Conservation (phyloP, 176 grass and related monocot genomes). For the Eremochloa ophiuroides region DNA sequence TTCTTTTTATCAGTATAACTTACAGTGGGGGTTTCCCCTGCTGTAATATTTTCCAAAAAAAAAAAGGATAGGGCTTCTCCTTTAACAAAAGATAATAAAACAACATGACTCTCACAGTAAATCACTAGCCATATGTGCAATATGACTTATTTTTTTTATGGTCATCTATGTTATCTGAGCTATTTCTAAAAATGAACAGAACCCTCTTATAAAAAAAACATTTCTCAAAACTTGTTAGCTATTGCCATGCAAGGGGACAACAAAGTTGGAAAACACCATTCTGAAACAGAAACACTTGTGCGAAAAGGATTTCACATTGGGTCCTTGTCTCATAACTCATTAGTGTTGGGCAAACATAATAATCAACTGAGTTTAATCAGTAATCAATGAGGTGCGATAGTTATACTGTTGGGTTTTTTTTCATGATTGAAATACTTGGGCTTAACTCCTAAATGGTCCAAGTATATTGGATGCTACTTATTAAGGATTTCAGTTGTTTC, state of each 20-base stretch:
- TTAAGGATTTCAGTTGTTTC: slow-evolving; percentile 1
- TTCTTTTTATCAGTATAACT: neutral
- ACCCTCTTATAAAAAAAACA: neutral
- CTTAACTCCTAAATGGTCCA: neutral
- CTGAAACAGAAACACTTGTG: neutral
- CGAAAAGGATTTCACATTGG: neutral
- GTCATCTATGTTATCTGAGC: neutral
- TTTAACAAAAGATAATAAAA: neutral
- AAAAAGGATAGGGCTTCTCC: neutral
- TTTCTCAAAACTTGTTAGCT: neutral
- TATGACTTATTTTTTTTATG: neutral
- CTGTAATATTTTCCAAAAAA: neutral
- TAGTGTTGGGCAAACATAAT: slow-evolving; percentile 1
- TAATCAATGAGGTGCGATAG: neutral
- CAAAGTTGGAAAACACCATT: neutral
- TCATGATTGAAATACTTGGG: neutral
- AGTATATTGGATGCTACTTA: neutral
- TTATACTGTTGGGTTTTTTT: neutral
- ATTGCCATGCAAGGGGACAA: neutral
- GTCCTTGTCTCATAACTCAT: neutral
- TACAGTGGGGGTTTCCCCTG: neutral
- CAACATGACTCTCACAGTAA: neutral
- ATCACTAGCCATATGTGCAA: neutral
- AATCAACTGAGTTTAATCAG: neutral
- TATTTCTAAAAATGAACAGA: neutral